phyloP scores from a whole-genome alignment of 805 yeast genomes.

The Candida mattraensis region DNA sequence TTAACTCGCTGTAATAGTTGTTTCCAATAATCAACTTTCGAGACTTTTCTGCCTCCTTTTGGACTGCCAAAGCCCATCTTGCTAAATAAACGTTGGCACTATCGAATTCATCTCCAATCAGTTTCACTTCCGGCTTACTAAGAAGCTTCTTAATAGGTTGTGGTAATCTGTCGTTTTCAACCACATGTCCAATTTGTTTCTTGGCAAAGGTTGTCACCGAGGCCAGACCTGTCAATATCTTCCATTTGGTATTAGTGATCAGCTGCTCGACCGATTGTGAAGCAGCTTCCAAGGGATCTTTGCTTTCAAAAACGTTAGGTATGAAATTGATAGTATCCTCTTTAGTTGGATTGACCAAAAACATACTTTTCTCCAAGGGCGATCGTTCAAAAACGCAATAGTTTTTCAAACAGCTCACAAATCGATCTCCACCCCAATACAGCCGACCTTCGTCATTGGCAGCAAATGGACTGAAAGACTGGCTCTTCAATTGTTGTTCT shows the following conservation, averaged over 20 bases:
- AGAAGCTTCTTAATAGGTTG: constrained; percentile 56
- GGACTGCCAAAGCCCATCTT: constrained; percentile 94
- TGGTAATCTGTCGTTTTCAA: constrained; percentile 47
- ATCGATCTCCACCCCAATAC: constrained; percentile 92
- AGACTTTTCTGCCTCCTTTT: constrained; percentile 79
- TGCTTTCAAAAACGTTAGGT: constrained; percentile 41
- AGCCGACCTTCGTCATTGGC: constrained; percentile 46
- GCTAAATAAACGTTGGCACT: constrained; percentile 90
- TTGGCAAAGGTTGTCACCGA: constrained; percentile 67
- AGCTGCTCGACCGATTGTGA: constrained; percentile 43
- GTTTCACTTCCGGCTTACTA: constrained; percentile 75
- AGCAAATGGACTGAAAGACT: constrained; percentile 74
- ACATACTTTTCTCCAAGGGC: constrained; percentile 67
- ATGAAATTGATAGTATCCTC: constrained; percentile 62
- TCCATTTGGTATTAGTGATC: constrained; percentile 79
- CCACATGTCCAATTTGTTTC: constrained; percentile 60
- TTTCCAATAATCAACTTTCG: constrained; percentile 53
- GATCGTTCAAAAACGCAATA: constrained; percentile 67
- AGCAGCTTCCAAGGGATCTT: constrained; percentile 36
- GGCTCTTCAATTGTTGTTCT: constrained; percentile 58
- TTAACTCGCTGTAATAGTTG: constrained; percentile 53
- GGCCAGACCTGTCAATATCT: constrained; percentile 79
- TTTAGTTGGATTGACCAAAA: constrained; percentile 75
- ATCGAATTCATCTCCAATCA: constrained; percentile 86
- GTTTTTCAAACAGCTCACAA: constrained; percentile 53